Evolutionary conservation across 2,329 filamentous ascomycete genomes (phyloP).

Genomic region (Grosmannia clavigera): DNA sequence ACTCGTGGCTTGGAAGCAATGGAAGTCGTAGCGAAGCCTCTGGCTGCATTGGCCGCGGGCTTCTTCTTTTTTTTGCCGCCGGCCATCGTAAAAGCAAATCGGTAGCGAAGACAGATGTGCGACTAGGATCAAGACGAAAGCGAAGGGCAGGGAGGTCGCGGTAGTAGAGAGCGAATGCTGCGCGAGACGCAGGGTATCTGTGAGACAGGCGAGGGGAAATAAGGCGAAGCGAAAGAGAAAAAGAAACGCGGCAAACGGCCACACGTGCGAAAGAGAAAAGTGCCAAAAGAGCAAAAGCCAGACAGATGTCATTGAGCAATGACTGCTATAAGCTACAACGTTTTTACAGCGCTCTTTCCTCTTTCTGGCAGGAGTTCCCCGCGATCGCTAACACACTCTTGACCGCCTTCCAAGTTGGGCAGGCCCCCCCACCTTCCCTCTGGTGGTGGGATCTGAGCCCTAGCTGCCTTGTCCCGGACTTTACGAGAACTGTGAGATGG

Average conservation of each 20-base stretch:
- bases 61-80: conserved; percentile 85
- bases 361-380: conserved; percentile 3
- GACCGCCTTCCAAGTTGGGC: conserved; percentile 14
- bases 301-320: not conserved
- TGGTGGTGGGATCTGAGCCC: not conserved
- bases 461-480: not conserved
- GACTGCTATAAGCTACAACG: not conserved
- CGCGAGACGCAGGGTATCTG: not conserved
- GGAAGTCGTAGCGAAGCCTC: conserved; percentile 90
- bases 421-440: conserved; percentile 9
- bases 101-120: not conserved
- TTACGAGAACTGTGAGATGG: not conserved
- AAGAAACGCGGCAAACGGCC: not conserved
- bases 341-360: not conserved
- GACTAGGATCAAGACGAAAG: not conserved
- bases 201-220: not conserved
- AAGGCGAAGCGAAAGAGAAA: not conserved
- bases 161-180: not conserved
- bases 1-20: conserved; percentile 69
- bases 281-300: not conserved
- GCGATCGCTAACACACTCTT: conserved; percentile 11
- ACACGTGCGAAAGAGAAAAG: not conserved
- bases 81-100: conserved; percentile 44
- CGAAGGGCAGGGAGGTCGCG: not conserved
- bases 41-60: conserved; percentile 69